Percentiles rank a stretch among this genome's conserved stretches.
These are phyloP conservation scores for Chrysanthemum makinoi DNA, from an alignment of 129 eudicot species.

Conservation along the genomic window DNA sequence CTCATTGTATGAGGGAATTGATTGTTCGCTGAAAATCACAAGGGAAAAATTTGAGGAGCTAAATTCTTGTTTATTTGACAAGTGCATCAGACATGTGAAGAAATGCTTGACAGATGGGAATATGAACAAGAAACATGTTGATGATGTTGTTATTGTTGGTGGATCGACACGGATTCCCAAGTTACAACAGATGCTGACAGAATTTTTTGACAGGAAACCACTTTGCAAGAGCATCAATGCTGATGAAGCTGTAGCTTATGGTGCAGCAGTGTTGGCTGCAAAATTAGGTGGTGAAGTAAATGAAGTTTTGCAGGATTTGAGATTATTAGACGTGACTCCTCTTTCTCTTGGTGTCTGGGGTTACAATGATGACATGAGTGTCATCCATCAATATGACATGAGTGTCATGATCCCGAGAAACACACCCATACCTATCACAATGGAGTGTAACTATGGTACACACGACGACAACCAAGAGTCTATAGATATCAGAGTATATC, in stretches of 20 bases:
- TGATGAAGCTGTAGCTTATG: constrained; percentile 7
- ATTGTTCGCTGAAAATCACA: too few species aligned
- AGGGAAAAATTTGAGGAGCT: too few species aligned
- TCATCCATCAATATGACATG: background rate
- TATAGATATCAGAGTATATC: background rate
- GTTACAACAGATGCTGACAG: too few species aligned
- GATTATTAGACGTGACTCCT: background rate
- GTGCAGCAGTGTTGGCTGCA: constrained; percentile 2
- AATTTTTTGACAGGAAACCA: too few species aligned
- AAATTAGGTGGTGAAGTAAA: background rate
- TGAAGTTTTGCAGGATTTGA: background rate
- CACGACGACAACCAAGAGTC: background rate
- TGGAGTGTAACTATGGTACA: background rate
- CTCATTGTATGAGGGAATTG: too few species aligned
- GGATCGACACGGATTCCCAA: too few species aligned
- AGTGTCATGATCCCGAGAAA: constrained; percentile 22
- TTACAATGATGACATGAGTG: background rate
- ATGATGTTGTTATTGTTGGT: too few species aligned
- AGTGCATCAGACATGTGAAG: too few species aligned
- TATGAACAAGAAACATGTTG: too few species aligned
- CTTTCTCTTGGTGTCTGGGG: background rate
- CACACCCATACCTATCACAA: constrained; percentile 19
- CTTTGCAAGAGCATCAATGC: constrained; percentile 4
- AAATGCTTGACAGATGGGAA: too few species aligned
- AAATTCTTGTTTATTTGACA: too few species aligned